Evolutionary conservation across 345 rosid genomes (phyloP), one percentile per base, ranked within the genome.

Genomic region (Populus davidiana): DNA sequence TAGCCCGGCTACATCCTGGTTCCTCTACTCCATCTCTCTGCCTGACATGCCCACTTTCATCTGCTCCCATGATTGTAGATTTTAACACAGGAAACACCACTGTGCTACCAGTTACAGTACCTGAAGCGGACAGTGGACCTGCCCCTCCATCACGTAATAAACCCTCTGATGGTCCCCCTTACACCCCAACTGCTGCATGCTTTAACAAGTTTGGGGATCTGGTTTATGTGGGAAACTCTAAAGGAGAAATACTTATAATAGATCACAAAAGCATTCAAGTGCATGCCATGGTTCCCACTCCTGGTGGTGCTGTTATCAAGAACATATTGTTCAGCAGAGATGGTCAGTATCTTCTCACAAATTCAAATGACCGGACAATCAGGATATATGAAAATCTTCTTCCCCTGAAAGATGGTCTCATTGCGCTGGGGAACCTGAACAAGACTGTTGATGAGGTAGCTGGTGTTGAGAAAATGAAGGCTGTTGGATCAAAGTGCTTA

Each of bases 151-250:
- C 91, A 66, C 97, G 97, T 61, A 92, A 85, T 83, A 95, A 93
- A 79, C 75, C 84, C 56, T 76, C 92, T 2, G 97, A 92, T 52
- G 90, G 90, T 79, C 89, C 89, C 21, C 82, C 91, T 80, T 90
- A 87, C 84, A 88, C 97, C 76, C 94, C 96, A 4, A 90, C 97
- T 54, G 92, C 97, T 54, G 98, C 99, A 4, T 96, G 99, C 87
- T 96, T 94, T 86, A 91, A 96, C 83, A 96, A 94, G 87, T 76
- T 54, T 63, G 99, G 99, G 66, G 97, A 96, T 90, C 87, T 96
- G 74, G 92, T 96, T 80, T 96, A 96, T 78, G 84, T 93, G 23
- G 99, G 99, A 18, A 96, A 94, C 73, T 91, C 98, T 7, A 96
- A 90, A 86, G 99, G 99, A 70, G 99, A 96, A 77, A 90, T 94